A percentile compares a stretch with the other conserved stretches of the same genome.
Evolutionary conservation across 2,329 filamentous ascomycete genomes (phyloP).

Genomic region (Aureobasidium sp.): DNA sequence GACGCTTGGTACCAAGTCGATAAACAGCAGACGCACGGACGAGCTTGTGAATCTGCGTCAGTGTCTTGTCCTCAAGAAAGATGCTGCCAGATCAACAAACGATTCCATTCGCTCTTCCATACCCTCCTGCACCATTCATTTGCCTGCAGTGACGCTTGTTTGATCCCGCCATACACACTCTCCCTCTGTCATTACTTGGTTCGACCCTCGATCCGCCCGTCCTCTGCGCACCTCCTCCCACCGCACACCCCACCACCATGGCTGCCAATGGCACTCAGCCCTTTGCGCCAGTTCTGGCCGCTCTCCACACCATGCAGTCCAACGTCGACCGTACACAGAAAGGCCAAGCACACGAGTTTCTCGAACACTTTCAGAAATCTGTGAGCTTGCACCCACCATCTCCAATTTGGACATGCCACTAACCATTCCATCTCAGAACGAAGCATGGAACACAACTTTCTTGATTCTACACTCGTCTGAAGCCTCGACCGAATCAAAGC

Average conservation of each 20-base stretch:
- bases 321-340: slow-evolving; percentile 76
- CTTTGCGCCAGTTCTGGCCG: slow-evolving; percentile 79
- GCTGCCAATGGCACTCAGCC: slow-evolving; percentile 53
- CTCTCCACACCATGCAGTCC: slow-evolving; percentile 83
- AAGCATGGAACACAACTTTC: slow-evolving; percentile 86
- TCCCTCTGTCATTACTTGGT: not conserved
- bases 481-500: slow-evolving; percentile 73
- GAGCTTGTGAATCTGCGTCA: slow-evolving; percentile 5
- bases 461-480: slow-evolving; percentile 72
- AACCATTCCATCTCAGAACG: slow-evolving; percentile 51
- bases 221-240: not conserved
- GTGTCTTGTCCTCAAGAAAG: slow-evolving; percentile 8
- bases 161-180: not conserved
- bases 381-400: slow-evolving; percentile 39
- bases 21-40: slow-evolving; percentile 5
- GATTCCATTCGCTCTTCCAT: not conserved
- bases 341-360: slow-evolving; percentile 80
- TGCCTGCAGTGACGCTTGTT: not conserved
- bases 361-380: slow-evolving; percentile 97
- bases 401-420: too few relatives aligned
- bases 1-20: not conserved
- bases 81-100: slow-evolving; percentile 2
- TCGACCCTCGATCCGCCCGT: not conserved
- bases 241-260: slow-evolving; percentile 24
- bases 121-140: not conserved